Percentiles rank a stretch among this genome's conserved stretches.
phyloP scores from a whole-genome alignment of 306 rosid species.

The Ochetophila trinervis region DNA sequence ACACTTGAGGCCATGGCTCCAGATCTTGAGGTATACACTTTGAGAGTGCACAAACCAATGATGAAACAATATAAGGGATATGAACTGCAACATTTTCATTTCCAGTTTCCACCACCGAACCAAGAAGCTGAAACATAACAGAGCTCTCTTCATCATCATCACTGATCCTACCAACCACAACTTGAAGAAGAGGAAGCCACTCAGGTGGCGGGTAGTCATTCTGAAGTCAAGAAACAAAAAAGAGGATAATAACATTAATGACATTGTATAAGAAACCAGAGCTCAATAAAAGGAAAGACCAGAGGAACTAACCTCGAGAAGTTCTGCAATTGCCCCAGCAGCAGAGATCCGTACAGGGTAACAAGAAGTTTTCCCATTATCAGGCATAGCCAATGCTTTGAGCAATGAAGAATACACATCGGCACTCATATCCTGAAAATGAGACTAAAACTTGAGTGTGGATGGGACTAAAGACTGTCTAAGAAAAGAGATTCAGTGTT shows the following conservation, averaged over 20 bases:
- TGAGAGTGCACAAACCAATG: conserved; percentile 61
- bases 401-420: conserved; percentile 72
- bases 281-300: conserved; percentile 22
- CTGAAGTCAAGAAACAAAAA: conserved; percentile 48
- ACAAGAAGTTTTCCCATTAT: conserved; percentile 55
- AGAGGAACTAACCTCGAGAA: conserved; percentile 64
- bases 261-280: conserved; percentile 2
- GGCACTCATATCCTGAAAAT: conserved; percentile 71
- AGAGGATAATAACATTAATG: conserved; percentile 25
- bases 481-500: conserved; percentile 9
- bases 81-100: conserved; percentile 71
- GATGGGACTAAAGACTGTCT: background rate
- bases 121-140: conserved; percentile 69
- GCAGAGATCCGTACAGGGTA: conserved; percentile 90
- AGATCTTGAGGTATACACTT: conserved; percentile 44
- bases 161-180: conserved; percentile 55
- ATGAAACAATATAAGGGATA: conserved; percentile 58
- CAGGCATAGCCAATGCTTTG: conserved; percentile 65
- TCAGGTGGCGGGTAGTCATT: conserved; percentile 85
- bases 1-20: conserved; percentile 91
- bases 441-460: background rate
- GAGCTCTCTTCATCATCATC: conserved; percentile 64
- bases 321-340: conserved; percentile 75
- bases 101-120: conserved; percentile 73
- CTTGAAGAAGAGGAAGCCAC: conserved; percentile 87